Conservation (phyloP, 805 yeast species). For the Monosporozyma siamensis region DNA sequence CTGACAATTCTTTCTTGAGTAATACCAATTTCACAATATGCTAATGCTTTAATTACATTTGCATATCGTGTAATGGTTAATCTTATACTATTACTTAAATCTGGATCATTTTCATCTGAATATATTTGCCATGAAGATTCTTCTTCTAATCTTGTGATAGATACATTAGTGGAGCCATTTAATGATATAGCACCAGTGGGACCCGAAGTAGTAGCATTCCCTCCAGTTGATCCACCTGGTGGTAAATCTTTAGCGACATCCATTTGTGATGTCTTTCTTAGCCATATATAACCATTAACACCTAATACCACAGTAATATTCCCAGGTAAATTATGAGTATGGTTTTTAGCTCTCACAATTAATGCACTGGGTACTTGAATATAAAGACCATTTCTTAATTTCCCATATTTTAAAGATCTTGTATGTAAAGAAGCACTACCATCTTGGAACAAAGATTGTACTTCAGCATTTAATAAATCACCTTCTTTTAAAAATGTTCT, state of each 20-base stretch:
- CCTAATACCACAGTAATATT: slow-evolving; percentile 85
- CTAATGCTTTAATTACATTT: slow-evolving; percentile 73
- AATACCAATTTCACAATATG: slow-evolving; percentile 78
- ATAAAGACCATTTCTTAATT: slow-evolving; percentile 83
- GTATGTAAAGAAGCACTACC: slow-evolving; percentile 94
- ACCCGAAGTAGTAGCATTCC: slow-evolving; percentile 22
- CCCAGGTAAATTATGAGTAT: slow-evolving; percentile 87
- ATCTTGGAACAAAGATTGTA: slow-evolving; percentile 78
- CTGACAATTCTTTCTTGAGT: slow-evolving; percentile 68
- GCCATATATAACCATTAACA: slow-evolving; percentile 91
- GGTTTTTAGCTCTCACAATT: slow-evolving; percentile 77
- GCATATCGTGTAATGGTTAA: slow-evolving; percentile 76
- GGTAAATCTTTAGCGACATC: slow-evolving; percentile 25
- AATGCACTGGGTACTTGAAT: slow-evolving; percentile 73
- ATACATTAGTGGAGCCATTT: slow-evolving; percentile 36
- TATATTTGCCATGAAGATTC: slow-evolving; percentile 94
- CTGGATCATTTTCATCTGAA: slow-evolving; percentile 71
- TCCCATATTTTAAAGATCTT: slow-evolving; percentile 90
- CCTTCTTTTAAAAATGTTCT: slow-evolving; percentile 90
- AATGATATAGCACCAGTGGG: slow-evolving; percentile 27
- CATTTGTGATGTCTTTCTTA: slow-evolving; percentile 52
- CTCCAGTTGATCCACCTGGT: slow-evolving; percentile 21
- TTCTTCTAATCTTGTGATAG: slow-evolving; percentile 80
- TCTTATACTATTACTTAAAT: slow-evolving; percentile 51
- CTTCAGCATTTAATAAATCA: slow-evolving; percentile 90